These are phyloP conservation scores for Sordariomycetes sp. DNA, from an alignment of 2,329 filamentous ascomycete species.

Conservation along the genomic window DNA sequence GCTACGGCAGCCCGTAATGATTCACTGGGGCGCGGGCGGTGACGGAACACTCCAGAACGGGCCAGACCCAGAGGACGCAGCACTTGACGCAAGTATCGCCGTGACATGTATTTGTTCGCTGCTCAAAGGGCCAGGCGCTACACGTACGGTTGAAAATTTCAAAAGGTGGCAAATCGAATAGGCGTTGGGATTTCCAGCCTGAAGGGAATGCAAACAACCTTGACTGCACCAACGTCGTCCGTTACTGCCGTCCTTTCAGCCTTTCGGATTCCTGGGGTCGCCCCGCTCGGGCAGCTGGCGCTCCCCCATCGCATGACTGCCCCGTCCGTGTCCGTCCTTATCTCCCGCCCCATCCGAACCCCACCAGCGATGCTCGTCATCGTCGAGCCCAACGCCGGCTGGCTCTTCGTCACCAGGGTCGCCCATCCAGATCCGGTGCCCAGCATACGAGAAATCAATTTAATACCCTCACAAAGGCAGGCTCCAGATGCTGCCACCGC, in stretches of 20 bases:
- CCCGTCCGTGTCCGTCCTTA: too few relatives aligned
- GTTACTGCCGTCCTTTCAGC: background rate
- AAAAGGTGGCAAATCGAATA: background rate
- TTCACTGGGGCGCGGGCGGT: background rate
- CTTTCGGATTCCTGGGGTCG: background rate
- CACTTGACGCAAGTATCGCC: background rate
- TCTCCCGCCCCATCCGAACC: background rate
- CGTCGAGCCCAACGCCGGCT: background rate
- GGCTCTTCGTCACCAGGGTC: too few relatives aligned
- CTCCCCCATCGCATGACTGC: background rate
- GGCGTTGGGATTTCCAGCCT: background rate
- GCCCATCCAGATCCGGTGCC: too few relatives aligned
- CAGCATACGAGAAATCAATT: too few relatives aligned
- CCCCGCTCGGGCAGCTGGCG: background rate
- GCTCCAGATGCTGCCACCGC: background rate
- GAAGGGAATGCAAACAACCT: background rate
- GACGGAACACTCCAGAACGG: background rate
- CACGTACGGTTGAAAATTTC: background rate
- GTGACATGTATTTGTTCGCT: background rate
- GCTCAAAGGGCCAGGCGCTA: background rate
- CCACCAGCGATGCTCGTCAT: background rate
- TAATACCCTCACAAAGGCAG: background rate
- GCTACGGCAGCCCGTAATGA: background rate
- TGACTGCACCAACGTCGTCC: background rate
- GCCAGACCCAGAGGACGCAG: background rate